Evolutionary conservation across 352 stramenopile genomes (phyloP).

Genomic region (Globisporangium irregulare): DNA sequence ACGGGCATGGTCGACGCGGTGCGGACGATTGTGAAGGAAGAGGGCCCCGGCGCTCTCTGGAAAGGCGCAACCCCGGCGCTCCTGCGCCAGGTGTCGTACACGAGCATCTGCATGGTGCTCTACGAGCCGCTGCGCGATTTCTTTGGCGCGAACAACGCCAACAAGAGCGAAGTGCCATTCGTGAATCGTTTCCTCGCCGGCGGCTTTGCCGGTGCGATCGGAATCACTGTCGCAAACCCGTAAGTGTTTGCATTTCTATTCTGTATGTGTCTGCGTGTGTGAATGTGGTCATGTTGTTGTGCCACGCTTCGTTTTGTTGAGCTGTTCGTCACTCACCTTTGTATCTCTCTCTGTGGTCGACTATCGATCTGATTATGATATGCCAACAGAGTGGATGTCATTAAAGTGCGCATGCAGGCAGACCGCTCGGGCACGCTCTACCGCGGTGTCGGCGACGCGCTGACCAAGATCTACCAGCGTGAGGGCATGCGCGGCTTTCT

Average conservation of each 20-base stretch:
- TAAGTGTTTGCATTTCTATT: constrained; percentile 30
- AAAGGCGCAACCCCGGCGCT: constrained; percentile 77
- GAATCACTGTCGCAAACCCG: constrained; percentile 83
- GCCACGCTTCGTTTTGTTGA: constrained; percentile 2
- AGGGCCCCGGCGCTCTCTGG: constrained; percentile 65
- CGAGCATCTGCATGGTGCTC: constrained; percentile 82
- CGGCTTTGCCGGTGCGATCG: constrained; percentile 72
- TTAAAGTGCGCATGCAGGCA: constrained; percentile 87
- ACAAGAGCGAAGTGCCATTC: constrained; percentile 55
- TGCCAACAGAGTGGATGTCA: constrained; percentile 69
- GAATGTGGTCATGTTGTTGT: not conserved
- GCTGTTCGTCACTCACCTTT: constrained; percentile 5
- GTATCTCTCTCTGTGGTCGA: not conserved
- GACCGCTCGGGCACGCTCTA: constrained; percentile 70
- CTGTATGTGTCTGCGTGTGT: not conserved
- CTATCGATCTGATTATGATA: constrained; percentile 12
- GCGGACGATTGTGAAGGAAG: constrained; percentile 63
- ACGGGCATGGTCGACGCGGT: constrained; percentile 73
- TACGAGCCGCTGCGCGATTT: constrained; percentile 83
- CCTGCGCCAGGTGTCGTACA: constrained; percentile 84
- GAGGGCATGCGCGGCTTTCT: constrained; percentile 74
- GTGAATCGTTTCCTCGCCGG: constrained; percentile 80
- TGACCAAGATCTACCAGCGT: constrained; percentile 67
- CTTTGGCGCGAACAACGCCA: constrained; percentile 46
- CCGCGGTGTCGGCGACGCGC: constrained; percentile 61